Conservation (phyloP, 306 rosid species). For the Medicago truncatula region MtrunA17r5.0-ANR NC_053046.1:25950501-25951000, state of each 20-base stretch:
- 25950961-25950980: conserved; percentile 79
- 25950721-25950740: conserved; percentile 51
- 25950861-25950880: neutral
- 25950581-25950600: conserved; percentile 88
- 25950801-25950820: neutral
- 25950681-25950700: conserved; percentile 79
- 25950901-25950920: neutral
- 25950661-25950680: conserved; percentile 83
- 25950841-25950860: too few species aligned
- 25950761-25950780: neutral
- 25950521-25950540: conserved; percentile 60
- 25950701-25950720: conserved; percentile 64
- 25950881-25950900: neutral
- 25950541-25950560: conserved; percentile 86
- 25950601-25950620: conserved; percentile 69
- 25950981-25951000: conserved; percentile 95
- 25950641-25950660: conserved; percentile 74
- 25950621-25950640: conserved; percentile 79
- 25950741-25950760: neutral
- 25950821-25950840: too few species aligned
- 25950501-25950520: conserved; percentile 78
- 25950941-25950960: conserved; percentile 18
- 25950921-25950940: neutral
- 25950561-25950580: conserved; percentile 81
- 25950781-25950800: neutral